Evolutionary conservation across 73 alveolate genomes (phyloP).

Genomic region (Tetrahymena thermophila): DNA sequence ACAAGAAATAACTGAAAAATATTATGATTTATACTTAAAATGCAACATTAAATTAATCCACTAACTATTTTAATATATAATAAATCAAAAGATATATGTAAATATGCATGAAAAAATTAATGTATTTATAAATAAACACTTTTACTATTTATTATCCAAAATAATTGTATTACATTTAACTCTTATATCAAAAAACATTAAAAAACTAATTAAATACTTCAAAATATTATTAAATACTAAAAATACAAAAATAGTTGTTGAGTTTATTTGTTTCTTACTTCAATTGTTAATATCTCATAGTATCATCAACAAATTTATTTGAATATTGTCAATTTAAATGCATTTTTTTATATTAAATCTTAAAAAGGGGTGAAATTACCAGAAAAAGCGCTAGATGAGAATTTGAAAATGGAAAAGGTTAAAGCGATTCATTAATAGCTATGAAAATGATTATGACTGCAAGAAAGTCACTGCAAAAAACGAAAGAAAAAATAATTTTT

Average conservation of each 20-base stretch:
- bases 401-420: slow-evolving; percentile 33
- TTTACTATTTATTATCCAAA: no score
- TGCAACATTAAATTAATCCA: not conserved
- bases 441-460: slow-evolving; percentile 41
- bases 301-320: no score
- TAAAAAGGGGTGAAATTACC: slow-evolving; percentile 29
- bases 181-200: no score
- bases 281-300: no score
- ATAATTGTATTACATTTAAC: no score
- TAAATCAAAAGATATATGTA: not conserved
- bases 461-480: slow-evolving; percentile 35
- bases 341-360: not conserved
- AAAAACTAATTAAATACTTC: no score
- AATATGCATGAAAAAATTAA: no score
- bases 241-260: no score
- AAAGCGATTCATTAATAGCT: slow-evolving; percentile 26
- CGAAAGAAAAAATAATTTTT: slow-evolving; percentile 31
- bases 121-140: no score
- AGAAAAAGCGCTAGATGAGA: slow-evolving; percentile 40
- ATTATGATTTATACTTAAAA: not conserved
- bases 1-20: not conserved
- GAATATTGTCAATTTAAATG: no score
- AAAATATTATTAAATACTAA: no score
- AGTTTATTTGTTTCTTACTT: no score
- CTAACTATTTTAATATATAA: not conserved